These are phyloP conservation scores for Yamadazyma triangularis DNA, from an alignment of 1,139 yeast species.

Conservation along the genomic window DNA sequence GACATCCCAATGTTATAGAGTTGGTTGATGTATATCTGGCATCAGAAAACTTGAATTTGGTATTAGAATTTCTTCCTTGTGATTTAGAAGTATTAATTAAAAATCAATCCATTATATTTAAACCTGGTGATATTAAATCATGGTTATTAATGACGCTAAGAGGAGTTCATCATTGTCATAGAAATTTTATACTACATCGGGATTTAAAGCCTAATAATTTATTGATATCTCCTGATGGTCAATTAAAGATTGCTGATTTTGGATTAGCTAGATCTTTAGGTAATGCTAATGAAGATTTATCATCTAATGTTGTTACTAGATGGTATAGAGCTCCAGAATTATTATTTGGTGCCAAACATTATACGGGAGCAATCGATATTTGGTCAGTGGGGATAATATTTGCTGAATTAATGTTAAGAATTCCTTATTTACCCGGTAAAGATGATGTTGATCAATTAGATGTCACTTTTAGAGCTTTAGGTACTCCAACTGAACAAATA, in stretches of 20 bases:
- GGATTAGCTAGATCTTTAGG: slow-evolving; percentile 88
- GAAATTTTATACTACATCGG: slow-evolving; percentile 85
- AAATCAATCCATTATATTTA: slow-evolving; percentile 71
- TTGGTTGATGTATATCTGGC: slow-evolving; percentile 81
- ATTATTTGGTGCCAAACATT: slow-evolving; percentile 82
- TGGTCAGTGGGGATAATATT: slow-evolving; percentile 97
- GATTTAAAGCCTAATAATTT: slow-evolving; percentile 83
- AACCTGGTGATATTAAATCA: slow-evolving; percentile 83
- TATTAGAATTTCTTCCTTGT: slow-evolving; percentile 85
- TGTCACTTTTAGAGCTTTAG: slow-evolving; percentile 88
- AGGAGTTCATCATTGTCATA: slow-evolving; percentile 93
- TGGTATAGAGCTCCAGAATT: slow-evolving; percentile 98
- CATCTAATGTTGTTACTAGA: slow-evolving; percentile 92
- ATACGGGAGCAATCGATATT: slow-evolving; percentile 81
- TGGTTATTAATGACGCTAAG: slow-evolving; percentile 93
- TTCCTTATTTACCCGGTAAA: slow-evolving; percentile 90
- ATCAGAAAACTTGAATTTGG: slow-evolving; percentile 70
- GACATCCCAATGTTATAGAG: slow-evolving; percentile 81
- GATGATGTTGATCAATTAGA: slow-evolving; percentile 88
- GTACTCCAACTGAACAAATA: slow-evolving; percentile 86
- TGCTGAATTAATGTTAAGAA: slow-evolving; percentile 92
- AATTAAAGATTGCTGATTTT: slow-evolving; percentile 91
- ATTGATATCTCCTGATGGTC: slow-evolving; percentile 80
- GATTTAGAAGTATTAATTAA: slow-evolving; percentile 89
- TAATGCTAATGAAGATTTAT: slow-evolving; percentile 71